Evolutionary conservation across 306 rosid species (phyloP).

Genomic region (Pterocarpus santalinus): DNA sequence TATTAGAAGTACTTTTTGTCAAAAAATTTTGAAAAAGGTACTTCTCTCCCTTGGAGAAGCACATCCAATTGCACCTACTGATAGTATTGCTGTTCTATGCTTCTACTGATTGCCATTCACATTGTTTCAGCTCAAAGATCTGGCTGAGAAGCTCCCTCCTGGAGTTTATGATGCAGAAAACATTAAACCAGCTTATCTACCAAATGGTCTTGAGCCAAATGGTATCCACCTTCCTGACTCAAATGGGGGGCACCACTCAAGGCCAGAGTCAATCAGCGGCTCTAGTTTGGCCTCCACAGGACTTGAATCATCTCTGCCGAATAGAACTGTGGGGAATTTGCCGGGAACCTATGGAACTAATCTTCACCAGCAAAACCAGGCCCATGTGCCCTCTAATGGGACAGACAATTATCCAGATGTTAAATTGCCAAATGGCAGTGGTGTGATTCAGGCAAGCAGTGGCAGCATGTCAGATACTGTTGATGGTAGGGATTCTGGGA

Average conservation of each 20-base stretch:
- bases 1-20: no score
- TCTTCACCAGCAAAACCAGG: conserved; percentile 55
- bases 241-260: conserved; percentile 66
- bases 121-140: conserved; percentile 81
- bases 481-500: conserved; percentile 72
- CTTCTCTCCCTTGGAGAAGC: no score
- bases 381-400: conserved; percentile 54
- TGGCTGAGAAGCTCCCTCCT: conserved; percentile 93
- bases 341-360: conserved; percentile 60
- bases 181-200: conserved; percentile 63
- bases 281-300: conserved; percentile 70
- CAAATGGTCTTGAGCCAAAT: conserved; percentile 80
- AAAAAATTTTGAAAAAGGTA: no score
- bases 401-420: conserved; percentile 48
- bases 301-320: conserved; percentile 60
- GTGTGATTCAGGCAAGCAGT: conserved; percentile 54
- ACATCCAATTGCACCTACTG: background rate
- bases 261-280: conserved; percentile 79
- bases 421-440: conserved; percentile 61
- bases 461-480: conserved; percentile 59
- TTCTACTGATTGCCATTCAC: conserved; percentile 39
- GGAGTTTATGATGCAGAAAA: conserved; percentile 76
- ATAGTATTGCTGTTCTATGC: conserved; percentile 20
- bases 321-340: conserved; percentile 57
- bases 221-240: conserved; percentile 66